Evolutionary conservation across 2,329 filamentous ascomycete species (phyloP).

Genomic region (Scedosporium apiospermum): DNA sequence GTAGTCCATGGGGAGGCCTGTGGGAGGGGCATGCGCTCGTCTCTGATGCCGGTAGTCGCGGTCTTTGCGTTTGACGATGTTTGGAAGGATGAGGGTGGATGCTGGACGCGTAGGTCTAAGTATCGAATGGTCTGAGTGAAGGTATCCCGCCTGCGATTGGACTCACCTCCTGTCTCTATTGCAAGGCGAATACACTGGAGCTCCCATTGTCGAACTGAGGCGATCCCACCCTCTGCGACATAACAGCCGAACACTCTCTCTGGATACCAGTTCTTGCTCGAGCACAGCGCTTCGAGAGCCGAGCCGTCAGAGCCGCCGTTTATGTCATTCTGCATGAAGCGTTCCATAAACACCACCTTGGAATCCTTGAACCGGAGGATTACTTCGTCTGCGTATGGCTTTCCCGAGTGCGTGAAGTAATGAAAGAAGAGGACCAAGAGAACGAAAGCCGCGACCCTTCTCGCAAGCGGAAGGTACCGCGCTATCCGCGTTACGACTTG

Average conservation of each 20-base stretch:
- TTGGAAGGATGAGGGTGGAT: conserved; percentile 28
- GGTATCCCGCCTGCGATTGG: conserved; percentile 5
- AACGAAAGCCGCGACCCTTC: conserved; percentile 13
- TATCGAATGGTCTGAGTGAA: conserved; percentile 3
- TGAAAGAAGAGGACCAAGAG: conserved; percentile 16
- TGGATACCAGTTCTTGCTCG: conserved; percentile 26
- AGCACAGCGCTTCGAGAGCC: conserved; percentile 23
- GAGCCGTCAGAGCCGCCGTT: conserved; percentile 21
- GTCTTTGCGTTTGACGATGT: conserved; percentile 21
- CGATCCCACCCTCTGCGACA: conserved; percentile 31
- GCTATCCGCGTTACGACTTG: background rate
- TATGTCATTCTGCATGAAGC: conserved; percentile 23
- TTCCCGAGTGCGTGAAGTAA: conserved; percentile 14
- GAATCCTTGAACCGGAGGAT: conserved; percentile 21
- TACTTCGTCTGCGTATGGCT: conserved; percentile 14
- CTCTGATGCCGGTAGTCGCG: conserved; percentile 18
- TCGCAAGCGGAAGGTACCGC: conserved; percentile 11
- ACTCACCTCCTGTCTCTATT: conserved; percentile 35
- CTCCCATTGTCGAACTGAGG: conserved; percentile 32
- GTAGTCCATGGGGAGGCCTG: conserved; percentile 20
- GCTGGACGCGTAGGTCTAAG: conserved; percentile 11
- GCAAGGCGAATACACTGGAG: conserved; percentile 35
- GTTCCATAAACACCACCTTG: conserved; percentile 21
- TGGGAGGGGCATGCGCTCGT: conserved; percentile 11
- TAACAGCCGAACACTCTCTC: conserved; percentile 33